Evolutionary conservation across 192 early-diverging fungal species (phyloP).

Genomic region (Chytriomyces confervae): DNA sequence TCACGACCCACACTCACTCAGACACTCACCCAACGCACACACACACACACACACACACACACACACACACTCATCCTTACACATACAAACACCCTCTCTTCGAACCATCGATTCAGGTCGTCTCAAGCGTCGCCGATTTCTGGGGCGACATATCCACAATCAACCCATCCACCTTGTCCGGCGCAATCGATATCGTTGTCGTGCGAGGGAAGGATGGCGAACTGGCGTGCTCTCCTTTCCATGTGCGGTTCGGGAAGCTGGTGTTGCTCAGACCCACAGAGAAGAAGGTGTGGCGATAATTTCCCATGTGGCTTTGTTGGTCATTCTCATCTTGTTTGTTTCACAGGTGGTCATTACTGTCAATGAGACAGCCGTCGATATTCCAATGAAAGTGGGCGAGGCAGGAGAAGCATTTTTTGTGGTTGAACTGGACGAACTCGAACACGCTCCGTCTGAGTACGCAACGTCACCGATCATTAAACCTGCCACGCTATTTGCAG

Average conservation of each 20-base stretch:
- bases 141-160: conserved; percentile 77
- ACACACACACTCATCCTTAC: too few species aligned
- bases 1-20: too few species aligned
- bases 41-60: too few species aligned
- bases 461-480: conserved; percentile 86
- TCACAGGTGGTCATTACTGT: conserved; percentile 78
- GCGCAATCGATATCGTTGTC: conserved; percentile 98
- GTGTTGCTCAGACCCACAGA: conserved; percentile 89
- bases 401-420: conserved; percentile 99
- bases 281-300: conserved; percentile 69
- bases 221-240: conserved; percentile 92
- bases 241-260: conserved; percentile 97
- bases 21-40: too few species aligned
- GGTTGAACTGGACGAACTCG: conserved; percentile 72
- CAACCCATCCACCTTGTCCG: conserved; percentile 95
- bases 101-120: not conserved
- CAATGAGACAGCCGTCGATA: conserved; percentile 75
- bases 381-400: conserved; percentile 95
- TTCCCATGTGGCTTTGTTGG: not conserved
- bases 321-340: not conserved
- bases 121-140: conserved; percentile 73
- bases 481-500: not conserved
- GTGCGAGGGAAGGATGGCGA: conserved; percentile 84
- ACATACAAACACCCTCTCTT: too few species aligned
- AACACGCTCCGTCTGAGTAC: conserved; percentile 87